phyloP scores from a whole-genome alignment of 345 rosid species.

The Capsella bursapastoris region DNA sequence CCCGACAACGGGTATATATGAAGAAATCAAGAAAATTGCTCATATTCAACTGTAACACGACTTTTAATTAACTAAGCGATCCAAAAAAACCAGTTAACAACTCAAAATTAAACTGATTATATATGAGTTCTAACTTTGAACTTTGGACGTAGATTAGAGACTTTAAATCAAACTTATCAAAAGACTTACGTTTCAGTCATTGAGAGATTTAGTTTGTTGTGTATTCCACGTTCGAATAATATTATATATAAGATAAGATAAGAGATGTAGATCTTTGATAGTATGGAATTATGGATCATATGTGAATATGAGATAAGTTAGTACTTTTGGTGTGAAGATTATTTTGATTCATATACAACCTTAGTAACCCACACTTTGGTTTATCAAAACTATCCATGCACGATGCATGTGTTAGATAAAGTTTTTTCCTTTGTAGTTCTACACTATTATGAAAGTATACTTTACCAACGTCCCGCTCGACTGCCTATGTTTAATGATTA shows the following conservation, averaged over 20 bases:
- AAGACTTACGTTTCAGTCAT: background rate
- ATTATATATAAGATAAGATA: too few relatives aligned
- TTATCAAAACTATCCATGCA: background rate
- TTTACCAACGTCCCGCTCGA: too few relatives aligned
- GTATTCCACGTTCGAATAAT: background rate
- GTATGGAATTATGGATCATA: background rate
- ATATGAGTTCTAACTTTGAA: conserved; percentile 6
- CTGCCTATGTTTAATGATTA: too few relatives aligned
- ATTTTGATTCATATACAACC: background rate
- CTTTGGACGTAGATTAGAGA: conserved; percentile 5
- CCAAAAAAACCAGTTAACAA: conserved; percentile 2
- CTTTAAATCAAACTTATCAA: conserved; percentile 1
- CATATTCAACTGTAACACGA: conserved; percentile 38
- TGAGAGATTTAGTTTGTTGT: background rate
- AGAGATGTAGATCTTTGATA: background rate
- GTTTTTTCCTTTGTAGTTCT: too few relatives aligned
- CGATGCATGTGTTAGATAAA: background rate
- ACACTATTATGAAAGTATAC: too few relatives aligned
- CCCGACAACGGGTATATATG: conserved; percentile 32
- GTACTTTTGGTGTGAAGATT: background rate
- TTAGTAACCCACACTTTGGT: background rate
- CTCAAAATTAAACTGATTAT: background rate
- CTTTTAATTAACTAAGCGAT: conserved; percentile 25
- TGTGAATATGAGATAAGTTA: conserved; percentile 7
- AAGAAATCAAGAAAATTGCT: conserved; percentile 30